Base-by-base conservation (phyloP, 352 stramenopile species). In the Pythium brachiatum region DNA sequence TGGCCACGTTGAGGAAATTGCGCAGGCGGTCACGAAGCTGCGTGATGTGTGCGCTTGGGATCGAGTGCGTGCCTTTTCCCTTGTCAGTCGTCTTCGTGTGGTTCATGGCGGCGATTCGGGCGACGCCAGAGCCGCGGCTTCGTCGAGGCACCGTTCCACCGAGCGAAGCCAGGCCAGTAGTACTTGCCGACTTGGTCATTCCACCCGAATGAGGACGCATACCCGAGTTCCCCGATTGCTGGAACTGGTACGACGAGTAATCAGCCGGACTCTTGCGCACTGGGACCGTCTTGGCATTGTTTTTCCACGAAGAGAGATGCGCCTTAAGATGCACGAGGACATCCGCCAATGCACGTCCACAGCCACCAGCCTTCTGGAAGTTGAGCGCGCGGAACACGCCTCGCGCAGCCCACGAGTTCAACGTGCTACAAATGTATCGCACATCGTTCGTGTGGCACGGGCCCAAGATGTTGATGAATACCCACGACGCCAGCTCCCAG, bases 11-110 rank as follows among this genome's bases (percentile, higher is more conserved):
- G 43, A 98, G 68, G 38, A 99, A 97, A 9, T 77, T 90, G 15
- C 96, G 86, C 48, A 99, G 70, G 55, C 97, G 98, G 62, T 99
- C 97, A 38, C 97, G 91, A 32, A 98, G 87, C 69, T 98, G 87
- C 70, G 83, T 91, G 56, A 96, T 90, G 44, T 94, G 83, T 12
- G 85, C 74, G 50, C 66, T 88, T 18, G 85, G 81, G 41, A 96
- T 96, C 25, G 79, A 81, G 64, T 94, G 85, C 12, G 78, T 81
- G 8, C 57, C 57, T 64, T 91, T 92, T 58, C 76, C 75, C 39
- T 70, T 80, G 8, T 74, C 62, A 46, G 75, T 74, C 0, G 85
- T 81, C 57, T 93, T 92, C 11, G 69, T 87, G 53, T 94, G 80
- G 57, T 85, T 75, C 79, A 96, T 88, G 43, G 83, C 83, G 4